Conservation (phyloP, 2,329 filamentous ascomycete species). For the Cadophora gregata region DNA sequence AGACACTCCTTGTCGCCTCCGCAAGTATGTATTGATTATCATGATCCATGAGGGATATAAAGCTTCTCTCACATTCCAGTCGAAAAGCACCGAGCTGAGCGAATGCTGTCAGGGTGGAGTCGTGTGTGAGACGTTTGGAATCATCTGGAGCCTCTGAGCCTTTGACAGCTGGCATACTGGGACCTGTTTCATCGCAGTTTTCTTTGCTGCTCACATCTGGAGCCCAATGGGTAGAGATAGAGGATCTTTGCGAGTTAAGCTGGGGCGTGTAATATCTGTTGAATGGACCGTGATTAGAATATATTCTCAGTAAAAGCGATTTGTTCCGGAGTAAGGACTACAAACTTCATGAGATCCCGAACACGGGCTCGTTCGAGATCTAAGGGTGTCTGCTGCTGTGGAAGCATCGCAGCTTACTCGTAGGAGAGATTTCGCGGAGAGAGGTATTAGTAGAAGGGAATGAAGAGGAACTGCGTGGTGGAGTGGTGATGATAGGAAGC, state of each 20-base stretch:
- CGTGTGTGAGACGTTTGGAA: slow-evolving; percentile 34
- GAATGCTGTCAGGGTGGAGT: slow-evolving; percentile 51
- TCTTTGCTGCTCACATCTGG: not conserved
- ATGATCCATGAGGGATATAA: slow-evolving; percentile 49
- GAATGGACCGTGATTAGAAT: not conserved
- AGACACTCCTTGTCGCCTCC: slow-evolving; percentile 34
- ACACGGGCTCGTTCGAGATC: slow-evolving; percentile 12
- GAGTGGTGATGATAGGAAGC: not conserved
- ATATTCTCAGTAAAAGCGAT: too few relatives aligned
- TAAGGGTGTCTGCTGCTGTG: not conserved
- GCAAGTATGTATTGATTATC: slow-evolving; percentile 38
- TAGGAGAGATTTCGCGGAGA: not conserved
- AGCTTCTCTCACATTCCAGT: slow-evolving; percentile 51
- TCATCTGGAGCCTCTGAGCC: slow-evolving; percentile 10
- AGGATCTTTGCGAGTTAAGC: not conserved
- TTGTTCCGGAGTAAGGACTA: not conserved
- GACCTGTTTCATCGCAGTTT: not conserved
- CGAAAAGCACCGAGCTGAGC: slow-evolving; percentile 56
- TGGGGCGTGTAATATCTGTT: slow-evolving; percentile 14
- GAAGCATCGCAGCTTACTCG: not conserved
- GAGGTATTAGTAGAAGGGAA: not conserved
- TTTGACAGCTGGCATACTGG: not conserved
- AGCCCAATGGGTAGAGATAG: not conserved
- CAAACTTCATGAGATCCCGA: slow-evolving; percentile 11
- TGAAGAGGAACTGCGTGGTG: not conserved